Base-by-base conservation (phyloP, 2,329 filamentous ascomycete genomes). In the Colletotrichum tofieldiae region DNA sequence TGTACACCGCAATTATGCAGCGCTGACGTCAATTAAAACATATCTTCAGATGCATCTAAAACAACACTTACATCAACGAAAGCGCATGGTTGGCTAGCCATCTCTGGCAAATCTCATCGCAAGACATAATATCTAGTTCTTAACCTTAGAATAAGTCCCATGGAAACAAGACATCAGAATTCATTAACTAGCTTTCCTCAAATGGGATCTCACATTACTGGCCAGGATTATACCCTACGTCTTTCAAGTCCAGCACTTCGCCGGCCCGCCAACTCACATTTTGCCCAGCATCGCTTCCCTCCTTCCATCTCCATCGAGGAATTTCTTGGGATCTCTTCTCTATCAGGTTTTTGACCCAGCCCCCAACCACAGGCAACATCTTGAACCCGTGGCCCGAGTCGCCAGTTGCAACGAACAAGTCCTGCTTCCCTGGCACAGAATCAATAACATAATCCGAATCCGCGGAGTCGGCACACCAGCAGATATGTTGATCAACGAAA, bases 311-410 rank as follows among this genome's bases (percentile, higher is more conserved):
- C 88, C 88, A 90, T 23, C 87, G 78, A 9, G 77, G 70, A 20
- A 84, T 77, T 2, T 75, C 76, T 77, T 90, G 88, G 51, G 78
- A 74, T 0, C 82, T 81, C 20, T 82, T 77, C 37, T 84, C 83
- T 3, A 90, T 65, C 7, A 90, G 75, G 14, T 84, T 81, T 41
- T 79, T 81, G 2, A 89, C 84, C 83, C 87, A 91, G 26, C 79
- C 75, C 0, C 89, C 89, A 8, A 87, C 80, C 37, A 90, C 83
- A 0, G 89, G 89, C 60, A 91, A 83, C 87, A 91, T 90, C 79
- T 91, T 91, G 78, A 91, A 91, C 0, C 86, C 88, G 75, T 92
- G 89, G 0, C 89, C 90, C 1, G 89, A 91, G 75, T 91, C 90
- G 0, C 89, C 89, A 0, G 87, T 86, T 0, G 87, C 73, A 0